Base-by-base conservation (phyloP, 83 land plant species). In the Picea abies region DNA sequence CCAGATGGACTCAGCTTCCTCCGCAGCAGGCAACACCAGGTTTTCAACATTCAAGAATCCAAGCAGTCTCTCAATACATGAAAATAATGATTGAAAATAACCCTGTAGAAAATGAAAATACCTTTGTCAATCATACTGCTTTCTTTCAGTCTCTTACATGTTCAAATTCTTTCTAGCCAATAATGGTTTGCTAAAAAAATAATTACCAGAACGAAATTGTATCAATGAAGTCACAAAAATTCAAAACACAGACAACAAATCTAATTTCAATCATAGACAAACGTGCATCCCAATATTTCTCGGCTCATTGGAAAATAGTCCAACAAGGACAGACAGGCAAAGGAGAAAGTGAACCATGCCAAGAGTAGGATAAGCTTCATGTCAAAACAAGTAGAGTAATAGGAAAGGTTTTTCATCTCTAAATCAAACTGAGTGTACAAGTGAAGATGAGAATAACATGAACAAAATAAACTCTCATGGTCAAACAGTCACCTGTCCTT, bases 1-100 rank as follows among this genome's bases (percentile, higher is more conserved):
- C 98, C 98, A 96, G 44, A 96, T 94, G 22, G 92, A 91, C 84
- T 90, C 91, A 25, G 91, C 96, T 64, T 91, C 95, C 81, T 91
- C 97, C 26, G 96, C 95, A 61, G 96, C 98, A 80, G 98, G 96
- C 41, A 94, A 87, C 22, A 91, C 86, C 72, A 96, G 83, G 65
- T 77, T 84, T 67, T 89, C 67, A 72, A 96, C 94, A 62, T 90
- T 83, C 67, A 96, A 73, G 72, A 86, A 84, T 32, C 82, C 81
- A 49, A 96, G 82, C 7, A 96, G 78, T 82, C 83, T 83, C 90
- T 92, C 95, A 22, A 96, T 91, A 68, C 94, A 88, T 19, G 89
- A 82, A 81, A 96, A 88, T 58, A 96, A 80, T 60, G 88, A 88
- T 84, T 89, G 91, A 84, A 93, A 96, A 67, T 90, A 93, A 56